Evolutionary conservation across 1,139 yeast species (phyloP).

Genomic region (Debaryomyces psychrophilus): DNA sequence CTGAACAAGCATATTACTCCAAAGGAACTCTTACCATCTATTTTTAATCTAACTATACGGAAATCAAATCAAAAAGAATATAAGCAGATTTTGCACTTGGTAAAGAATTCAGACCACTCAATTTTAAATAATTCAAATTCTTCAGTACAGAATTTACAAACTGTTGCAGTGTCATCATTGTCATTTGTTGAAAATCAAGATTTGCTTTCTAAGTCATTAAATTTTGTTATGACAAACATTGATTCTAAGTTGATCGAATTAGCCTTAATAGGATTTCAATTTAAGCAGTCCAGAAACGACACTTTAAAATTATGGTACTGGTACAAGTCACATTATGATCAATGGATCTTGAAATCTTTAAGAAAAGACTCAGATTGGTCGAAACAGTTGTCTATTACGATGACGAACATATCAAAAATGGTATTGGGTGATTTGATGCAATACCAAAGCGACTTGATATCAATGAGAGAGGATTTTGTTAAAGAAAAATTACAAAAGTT

Average conservation of each 20-base stretch:
- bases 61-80: slow-evolving; percentile 52
- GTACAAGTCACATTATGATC: slow-evolving; percentile 54
- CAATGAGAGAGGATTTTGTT: slow-evolving; percentile 30
- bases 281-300: slow-evolving; percentile 20
- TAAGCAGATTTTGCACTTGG: slow-evolving; percentile 56
- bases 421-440: slow-evolving; percentile 49
- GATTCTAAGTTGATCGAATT: slow-evolving; percentile 57
- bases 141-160: slow-evolving; percentile 44
- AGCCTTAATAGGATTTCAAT: slow-evolving; percentile 54
- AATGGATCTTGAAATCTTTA: slow-evolving; percentile 50
- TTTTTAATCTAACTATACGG: slow-evolving; percentile 36
- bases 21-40: slow-evolving; percentile 40
- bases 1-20: slow-evolving; percentile 52
- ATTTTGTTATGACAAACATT: slow-evolving; percentile 57
- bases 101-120: slow-evolving; percentile 49
- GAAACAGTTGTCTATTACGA: slow-evolving; percentile 41
- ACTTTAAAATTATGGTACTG: slow-evolving; percentile 51
- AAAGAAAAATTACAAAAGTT: slow-evolving; percentile 30
- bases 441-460: slow-evolving; percentile 30
- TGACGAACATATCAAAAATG: slow-evolving; percentile 43
- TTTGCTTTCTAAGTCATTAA: slow-evolving; percentile 54
- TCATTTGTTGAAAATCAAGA: slow-evolving; percentile 50
- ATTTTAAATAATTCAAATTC: slow-evolving; percentile 37
- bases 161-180: slow-evolving; percentile 56
- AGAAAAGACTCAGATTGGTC: slow-evolving; percentile 49